A percentile compares a stretch with the other conserved stretches of the same genome.
phyloP scores from a whole-genome alignment of 1,284 basidiomycete species.

The Papiliotrema laurentii region DNA sequence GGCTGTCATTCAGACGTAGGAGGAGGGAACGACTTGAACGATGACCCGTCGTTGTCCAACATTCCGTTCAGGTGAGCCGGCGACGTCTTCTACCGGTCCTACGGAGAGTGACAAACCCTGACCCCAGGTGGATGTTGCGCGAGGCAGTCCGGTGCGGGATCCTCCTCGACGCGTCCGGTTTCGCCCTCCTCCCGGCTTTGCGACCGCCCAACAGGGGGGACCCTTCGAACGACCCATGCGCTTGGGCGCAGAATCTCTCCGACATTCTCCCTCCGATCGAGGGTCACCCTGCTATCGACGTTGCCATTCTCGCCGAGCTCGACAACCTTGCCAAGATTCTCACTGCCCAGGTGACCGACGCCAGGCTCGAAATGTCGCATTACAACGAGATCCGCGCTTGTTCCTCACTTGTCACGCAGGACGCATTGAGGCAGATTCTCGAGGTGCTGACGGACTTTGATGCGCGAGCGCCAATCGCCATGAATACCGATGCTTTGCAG shows the following conservation, averaged over 20 bases:
- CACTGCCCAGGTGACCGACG: not conserved
- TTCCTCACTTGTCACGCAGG: not conserved
- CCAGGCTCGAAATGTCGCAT: not conserved
- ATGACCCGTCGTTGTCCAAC: conserved; percentile 21
- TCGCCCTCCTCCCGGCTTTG: conserved; percentile 11
- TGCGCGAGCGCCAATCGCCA: not conserved
- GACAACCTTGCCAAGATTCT: not conserved
- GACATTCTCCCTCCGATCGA: not conserved
- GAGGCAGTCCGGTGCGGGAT: conserved; percentile 28
- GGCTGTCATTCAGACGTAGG: conserved; percentile 30
- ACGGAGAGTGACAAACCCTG: too few species aligned
- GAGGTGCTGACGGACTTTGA: not conserved
- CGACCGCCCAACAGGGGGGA: not conserved
- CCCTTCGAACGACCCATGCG: too few species aligned
- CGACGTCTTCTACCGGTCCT: too few species aligned
- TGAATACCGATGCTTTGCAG: conserved; percentile 6
- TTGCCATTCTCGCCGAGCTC: not conserved
- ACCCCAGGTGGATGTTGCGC: conserved; percentile 41
- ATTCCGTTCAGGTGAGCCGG: conserved; percentile 35
- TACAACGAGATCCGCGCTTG: not conserved
- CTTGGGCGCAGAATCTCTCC: too few species aligned
- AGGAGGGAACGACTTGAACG: conserved; percentile 20
- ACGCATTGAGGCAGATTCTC: not conserved
- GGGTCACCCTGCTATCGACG: not conserved
- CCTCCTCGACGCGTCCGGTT: conserved; percentile 10